A percentile compares a stretch with the other conserved stretches of the same genome.
These are phyloP conservation scores for Spergularia marina DNA, from an alignment of 148 eudicot species.

Conservation along the genomic window DNA sequence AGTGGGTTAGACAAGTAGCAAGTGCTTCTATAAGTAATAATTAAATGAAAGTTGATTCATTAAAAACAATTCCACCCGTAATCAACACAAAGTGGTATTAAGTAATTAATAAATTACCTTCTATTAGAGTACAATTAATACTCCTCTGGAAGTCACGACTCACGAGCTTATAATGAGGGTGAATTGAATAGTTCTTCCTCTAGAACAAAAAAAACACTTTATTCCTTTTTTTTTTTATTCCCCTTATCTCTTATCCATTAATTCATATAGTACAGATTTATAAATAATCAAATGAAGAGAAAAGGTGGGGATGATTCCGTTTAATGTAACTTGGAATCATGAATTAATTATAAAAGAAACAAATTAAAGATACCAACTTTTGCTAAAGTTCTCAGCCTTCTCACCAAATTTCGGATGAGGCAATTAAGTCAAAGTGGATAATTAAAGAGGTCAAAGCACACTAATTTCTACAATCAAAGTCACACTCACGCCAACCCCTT, in stretches of 20 bases:
- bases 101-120: no score
- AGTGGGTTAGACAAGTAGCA: no score
- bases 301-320: background rate
- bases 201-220: background rate
- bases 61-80: no score
- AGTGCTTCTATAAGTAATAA: no score
- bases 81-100: no score
- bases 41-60: no score
- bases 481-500: no score
- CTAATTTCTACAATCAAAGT: no score
- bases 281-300: background rate
- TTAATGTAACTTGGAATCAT: constrained; percentile 12
- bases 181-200: constrained; percentile 9
- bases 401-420: no score
- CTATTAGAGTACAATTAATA: background rate
- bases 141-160: no score
- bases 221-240: background rate
- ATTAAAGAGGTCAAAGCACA: no score
- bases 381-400: background rate
- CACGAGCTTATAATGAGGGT: background rate
- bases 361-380: background rate
- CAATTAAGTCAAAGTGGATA: constrained; percentile 19
- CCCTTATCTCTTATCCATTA: constrained; percentile 20
- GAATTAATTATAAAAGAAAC: constrained; percentile 1
- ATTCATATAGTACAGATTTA: no score